A percentile compares a stretch with the other conserved stretches of the same genome.
phyloP scores from a whole-genome alignment of 495 filamentous ascomycete genomes.

The Staphylotrichum longicolle region DNA sequence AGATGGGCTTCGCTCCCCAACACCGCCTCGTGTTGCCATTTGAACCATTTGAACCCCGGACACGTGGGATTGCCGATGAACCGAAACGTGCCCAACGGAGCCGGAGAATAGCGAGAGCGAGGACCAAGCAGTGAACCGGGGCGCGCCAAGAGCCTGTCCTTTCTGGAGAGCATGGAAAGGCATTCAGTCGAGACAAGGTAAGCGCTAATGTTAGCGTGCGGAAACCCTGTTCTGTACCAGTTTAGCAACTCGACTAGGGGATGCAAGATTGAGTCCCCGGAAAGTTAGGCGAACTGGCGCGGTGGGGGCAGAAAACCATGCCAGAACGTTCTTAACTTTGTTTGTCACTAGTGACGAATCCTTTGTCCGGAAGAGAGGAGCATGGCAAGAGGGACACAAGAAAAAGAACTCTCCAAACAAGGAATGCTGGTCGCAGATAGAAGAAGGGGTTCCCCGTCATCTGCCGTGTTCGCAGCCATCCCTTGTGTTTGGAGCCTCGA shows the following conservation, averaged over 20 bases:
- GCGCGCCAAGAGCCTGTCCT: no score
- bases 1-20: neutral
- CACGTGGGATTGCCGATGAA: neutral
- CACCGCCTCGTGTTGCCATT: neutral
- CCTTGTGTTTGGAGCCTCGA: no score
- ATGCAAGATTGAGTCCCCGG: slow-evolving; percentile 2
- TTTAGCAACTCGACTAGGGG: neutral
- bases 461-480: no score
- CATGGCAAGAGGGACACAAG: neutral
- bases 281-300: neutral
- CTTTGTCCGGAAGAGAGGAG: no score
- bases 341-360: neutral
- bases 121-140: no score
- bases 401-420: no score
- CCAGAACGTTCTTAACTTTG: no score
- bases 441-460: no score
- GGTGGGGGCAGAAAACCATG: neutral
- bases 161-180: neutral
- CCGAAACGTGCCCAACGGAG: neutral
- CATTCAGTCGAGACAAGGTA: neutral
- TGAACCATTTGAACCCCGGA: neutral
- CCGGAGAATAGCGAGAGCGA: neutral
- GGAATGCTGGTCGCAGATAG: no score
- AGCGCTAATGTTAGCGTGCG: neutral
- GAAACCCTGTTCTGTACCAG: neutral